These are phyloP conservation scores for Neonectria hederae DNA, from an alignment of 2,329 filamentous ascomycete genomes.

Conservation along the genomic window DNA sequence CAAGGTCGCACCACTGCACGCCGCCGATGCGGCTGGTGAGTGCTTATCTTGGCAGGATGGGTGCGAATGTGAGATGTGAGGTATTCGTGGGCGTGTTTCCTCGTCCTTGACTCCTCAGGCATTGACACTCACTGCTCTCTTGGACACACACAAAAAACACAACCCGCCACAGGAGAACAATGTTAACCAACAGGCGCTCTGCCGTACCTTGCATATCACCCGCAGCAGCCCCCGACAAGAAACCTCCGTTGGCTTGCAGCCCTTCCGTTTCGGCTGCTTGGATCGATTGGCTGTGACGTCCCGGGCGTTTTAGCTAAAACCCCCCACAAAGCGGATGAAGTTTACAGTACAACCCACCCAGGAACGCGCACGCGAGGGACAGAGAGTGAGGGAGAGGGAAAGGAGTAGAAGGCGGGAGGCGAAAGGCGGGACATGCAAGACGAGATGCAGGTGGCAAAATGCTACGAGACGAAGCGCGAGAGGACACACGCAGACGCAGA, in stretches of 20 bases:
- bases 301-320: not conserved
- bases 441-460: not conserved
- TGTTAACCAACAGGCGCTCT: slow-evolving; percentile 14
- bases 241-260: slow-evolving; percentile 16
- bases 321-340: not conserved
- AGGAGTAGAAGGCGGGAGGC: not conserved
- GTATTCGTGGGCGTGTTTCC: not conserved
- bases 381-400: not conserved
- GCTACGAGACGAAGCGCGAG: not conserved
- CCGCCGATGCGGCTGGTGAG: slow-evolving; percentile 22
- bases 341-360: not conserved
- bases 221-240: slow-evolving; percentile 7
- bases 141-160: not conserved
- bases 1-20: slow-evolving; percentile 32
- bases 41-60: not conserved
- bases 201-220: slow-evolving; percentile 19
- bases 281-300: slow-evolving; percentile 10
- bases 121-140: not conserved
- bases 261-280: slow-evolving; percentile 9
- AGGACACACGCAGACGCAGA: not conserved
- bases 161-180: not conserved
- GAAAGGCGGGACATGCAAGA: not conserved
- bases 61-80: not conserved
- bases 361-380: slow-evolving; percentile 1
- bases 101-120: not conserved